Evolutionary conservation across 768 basidiomycete genomes (phyloP).

Genomic region (Phlegmacium glaucopus): DNA sequence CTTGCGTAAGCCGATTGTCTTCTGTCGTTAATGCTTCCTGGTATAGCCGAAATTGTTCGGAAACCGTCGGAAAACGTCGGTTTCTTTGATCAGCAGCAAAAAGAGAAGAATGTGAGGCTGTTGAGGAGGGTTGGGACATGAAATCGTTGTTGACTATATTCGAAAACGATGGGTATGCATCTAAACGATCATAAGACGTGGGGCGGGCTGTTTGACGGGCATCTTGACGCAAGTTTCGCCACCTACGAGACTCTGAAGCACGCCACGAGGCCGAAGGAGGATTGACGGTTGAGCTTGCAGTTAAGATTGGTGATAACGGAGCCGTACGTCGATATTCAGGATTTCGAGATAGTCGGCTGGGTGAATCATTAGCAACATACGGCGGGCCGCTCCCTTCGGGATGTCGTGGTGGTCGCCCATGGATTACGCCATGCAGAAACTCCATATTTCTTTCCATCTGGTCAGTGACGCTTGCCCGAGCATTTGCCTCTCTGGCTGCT

Average conservation of each 20-base stretch:
- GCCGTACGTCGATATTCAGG: conserved; percentile 1
- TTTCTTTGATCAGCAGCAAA: not conserved
- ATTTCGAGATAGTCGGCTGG: not conserved
- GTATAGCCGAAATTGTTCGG: conserved; percentile 2
- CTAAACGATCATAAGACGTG: not conserved
- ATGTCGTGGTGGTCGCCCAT: conserved; percentile 1
- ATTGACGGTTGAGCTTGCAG: not conserved
- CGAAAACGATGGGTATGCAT: not conserved
- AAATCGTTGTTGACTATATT: not conserved
- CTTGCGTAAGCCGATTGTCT: not conserved
- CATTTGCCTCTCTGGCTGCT: conserved; percentile 18
- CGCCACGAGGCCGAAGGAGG: conserved; percentile 5
- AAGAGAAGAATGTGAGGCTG: not conserved
- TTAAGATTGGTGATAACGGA: not conserved
- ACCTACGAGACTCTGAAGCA: conserved; percentile 18
- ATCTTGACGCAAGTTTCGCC: conserved; percentile 14
- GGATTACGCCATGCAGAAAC: conserved; percentile 1
- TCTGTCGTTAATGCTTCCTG: conserved; percentile 1
- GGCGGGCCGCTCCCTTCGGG: not conserved
- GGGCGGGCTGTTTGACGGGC: not conserved
- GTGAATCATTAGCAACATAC: not conserved
- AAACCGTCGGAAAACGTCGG: not conserved
- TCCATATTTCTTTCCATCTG: not conserved
- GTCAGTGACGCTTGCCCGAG: not conserved
- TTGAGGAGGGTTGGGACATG: not conserved